Base-by-base conservation (phyloP, 345 rosid species). In the Arabis hirsuta region DNA sequence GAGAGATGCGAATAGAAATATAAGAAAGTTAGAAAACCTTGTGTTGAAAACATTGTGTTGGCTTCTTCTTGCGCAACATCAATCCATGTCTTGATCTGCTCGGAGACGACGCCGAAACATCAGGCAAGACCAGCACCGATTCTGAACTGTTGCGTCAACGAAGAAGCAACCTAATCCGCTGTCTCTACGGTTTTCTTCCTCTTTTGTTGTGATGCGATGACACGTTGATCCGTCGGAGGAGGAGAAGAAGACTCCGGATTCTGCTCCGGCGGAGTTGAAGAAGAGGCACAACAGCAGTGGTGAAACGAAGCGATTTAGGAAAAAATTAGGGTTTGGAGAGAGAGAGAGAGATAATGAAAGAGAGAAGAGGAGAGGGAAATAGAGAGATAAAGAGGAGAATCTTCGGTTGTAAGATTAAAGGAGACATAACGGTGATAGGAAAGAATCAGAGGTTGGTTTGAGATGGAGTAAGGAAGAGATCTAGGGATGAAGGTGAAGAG, bases 121-220 rank as follows among this genome's bases (percentile, higher is more conserved):
- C 98, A 94, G 4, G 87, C 95, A 55, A 94, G 92, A 60, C 96
- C 97, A 0, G 97, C 97, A 31, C 97, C 95, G 42, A 94, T 81
- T 20, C 98, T 96, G 65, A 86, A 94, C 62, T 96, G 82, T 64
- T 96, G 80, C 26, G 98, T 93, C 60, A 93, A 65, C 9, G 85
- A 82, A 56, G 96, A 90, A 66, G 98, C 97, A 12, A 94, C 80
- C 97, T 96, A 90, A 67, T 93, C 98, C 6, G 96, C 87, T 45
- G 82, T 71, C 34, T 87, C 96, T 26, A 70, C 89, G 66, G 59
- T 78, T 62, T 71, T 72, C 31, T 80, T 76, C 73, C 79, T 84
- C 62, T 78, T 70, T 76, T 76, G 82, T 16, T 84, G 79, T 72
- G 64, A 74, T 36, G 78, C 27, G 1, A 78, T 22, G 1, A 71